These are phyloP conservation scores for Aphanoascus verrucosus DNA, from an alignment of 2,329 filamentous ascomycete species.

Conservation along the genomic window DNA sequence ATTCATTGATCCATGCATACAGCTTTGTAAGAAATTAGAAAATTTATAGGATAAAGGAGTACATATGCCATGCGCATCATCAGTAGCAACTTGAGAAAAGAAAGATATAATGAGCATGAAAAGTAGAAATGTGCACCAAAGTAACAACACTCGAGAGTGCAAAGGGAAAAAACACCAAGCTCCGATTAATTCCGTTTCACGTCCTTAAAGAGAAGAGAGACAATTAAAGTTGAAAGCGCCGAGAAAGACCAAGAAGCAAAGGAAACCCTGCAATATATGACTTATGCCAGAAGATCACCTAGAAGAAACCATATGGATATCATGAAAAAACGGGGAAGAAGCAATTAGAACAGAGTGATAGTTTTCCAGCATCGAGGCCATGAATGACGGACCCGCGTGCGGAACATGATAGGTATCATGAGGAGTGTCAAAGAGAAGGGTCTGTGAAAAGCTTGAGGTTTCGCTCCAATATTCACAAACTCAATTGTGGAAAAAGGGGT, in stretches of 20 bases:
- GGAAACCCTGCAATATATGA: not conserved
- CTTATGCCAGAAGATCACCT: not conserved
- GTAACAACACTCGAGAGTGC: not conserved
- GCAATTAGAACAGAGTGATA: not conserved
- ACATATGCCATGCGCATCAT: no score
- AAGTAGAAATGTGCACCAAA: not conserved
- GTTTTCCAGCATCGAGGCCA: not conserved
- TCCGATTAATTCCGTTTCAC: no score
- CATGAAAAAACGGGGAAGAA: not conserved
- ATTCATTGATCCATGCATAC: no score
- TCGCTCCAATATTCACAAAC: not conserved
- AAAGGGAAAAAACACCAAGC: not conserved
- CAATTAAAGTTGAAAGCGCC: not conserved
- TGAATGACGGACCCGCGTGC: not conserved
- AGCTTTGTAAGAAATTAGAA: no score
- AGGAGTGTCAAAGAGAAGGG: not conserved
- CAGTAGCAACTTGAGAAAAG: not conserved
- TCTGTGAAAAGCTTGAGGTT: not conserved
- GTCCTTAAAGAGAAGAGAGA: not conserved
- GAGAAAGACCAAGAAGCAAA: not conserved
- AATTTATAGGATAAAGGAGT: no score
- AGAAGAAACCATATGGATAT: slow-evolving; percentile 7
- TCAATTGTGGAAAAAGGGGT: not conserved
- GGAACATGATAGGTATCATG: not conserved
- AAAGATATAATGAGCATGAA: not conserved